These are phyloP conservation scores for Globisporangium okanoganense DNA, from an alignment of 352 stramenopile genomes.

Conservation along the genomic window DNA sequence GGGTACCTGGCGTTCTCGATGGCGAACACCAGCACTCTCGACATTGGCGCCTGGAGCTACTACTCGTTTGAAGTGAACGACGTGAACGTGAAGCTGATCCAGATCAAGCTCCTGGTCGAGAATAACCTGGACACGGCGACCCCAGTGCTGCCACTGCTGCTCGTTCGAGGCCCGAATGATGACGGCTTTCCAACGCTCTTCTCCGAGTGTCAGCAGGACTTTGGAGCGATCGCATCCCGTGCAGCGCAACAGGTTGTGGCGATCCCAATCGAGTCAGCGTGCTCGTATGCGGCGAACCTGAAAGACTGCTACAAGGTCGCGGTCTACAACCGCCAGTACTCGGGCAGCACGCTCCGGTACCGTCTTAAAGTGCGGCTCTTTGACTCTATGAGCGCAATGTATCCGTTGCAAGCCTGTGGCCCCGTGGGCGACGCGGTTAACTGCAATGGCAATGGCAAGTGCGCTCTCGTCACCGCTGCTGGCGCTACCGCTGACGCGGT, in stretches of 20 bases:
- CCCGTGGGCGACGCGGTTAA: conserved; percentile 22
- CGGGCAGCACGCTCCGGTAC: conserved; percentile 40
- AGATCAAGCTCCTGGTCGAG: conserved; percentile 43
- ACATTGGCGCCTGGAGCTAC: conserved; percentile 53
- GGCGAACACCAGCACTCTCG: conserved; percentile 23
- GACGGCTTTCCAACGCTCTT: conserved; percentile 51
- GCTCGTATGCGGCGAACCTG: conserved; percentile 25
- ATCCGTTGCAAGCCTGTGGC: conserved; percentile 19
- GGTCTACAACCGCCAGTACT: conserved; percentile 58
- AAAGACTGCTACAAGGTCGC: conserved; percentile 72
- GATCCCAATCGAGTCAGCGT: conserved; percentile 40
- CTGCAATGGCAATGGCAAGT: conserved; percentile 52
- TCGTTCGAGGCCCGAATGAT: conserved; percentile 47
- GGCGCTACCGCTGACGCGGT: background rate
- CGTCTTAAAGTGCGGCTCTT: conserved; percentile 39
- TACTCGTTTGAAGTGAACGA: conserved; percentile 65
- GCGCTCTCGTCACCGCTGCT: conserved; percentile 25
- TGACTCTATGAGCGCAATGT: conserved; percentile 18
- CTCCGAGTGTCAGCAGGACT: conserved; percentile 44
- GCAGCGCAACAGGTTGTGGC: conserved; percentile 30
- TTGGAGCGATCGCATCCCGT: conserved; percentile 26
- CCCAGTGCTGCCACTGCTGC: conserved; percentile 46
- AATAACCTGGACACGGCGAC: conserved; percentile 40
- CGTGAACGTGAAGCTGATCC: conserved; percentile 28
- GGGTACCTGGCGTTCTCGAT: conserved; percentile 28